Conservation (phyloP, 2,329 filamentous ascomycete species). For the Diaporthe helianthi region DNA sequence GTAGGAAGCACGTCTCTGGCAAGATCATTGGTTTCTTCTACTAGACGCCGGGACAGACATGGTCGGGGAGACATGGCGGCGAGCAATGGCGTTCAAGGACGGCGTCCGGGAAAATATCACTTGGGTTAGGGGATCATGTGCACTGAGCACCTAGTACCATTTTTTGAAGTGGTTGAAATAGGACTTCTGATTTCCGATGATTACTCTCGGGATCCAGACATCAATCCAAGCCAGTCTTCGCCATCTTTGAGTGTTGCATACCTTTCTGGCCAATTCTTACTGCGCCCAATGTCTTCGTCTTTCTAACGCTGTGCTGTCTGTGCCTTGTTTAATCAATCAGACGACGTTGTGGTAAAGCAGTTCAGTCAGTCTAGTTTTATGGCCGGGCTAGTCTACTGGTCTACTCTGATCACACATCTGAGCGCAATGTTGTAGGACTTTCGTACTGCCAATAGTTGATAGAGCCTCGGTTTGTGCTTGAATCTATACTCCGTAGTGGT, state of each 20-base stretch:
- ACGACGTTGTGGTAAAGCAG: no score
- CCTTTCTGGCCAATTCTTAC: no score
- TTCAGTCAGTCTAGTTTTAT: no score
- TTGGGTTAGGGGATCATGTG: constrained; percentile 22
- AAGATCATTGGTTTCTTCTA: constrained; percentile 99
- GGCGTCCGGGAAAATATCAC: constrained; percentile 29
- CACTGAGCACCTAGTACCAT: constrained; percentile 19
- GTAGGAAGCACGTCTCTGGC: constrained; percentile 98
- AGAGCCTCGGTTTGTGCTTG: background rate
- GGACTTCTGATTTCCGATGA: constrained; percentile 27
- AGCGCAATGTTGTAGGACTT: background rate
- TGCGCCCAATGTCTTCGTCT: background rate
- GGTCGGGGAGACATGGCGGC: constrained; percentile 34
- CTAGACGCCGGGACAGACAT: constrained; percentile 57
- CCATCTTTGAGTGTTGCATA: background rate
- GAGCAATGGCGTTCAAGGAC: constrained; percentile 38
- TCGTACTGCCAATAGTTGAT: no score
- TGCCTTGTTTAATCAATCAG: no score
- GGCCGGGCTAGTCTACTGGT: no score
- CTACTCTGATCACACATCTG: background rate
- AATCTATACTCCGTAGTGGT: constrained; percentile 1
- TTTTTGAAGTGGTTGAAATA: constrained; percentile 28
- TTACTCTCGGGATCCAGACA: constrained; percentile 14
- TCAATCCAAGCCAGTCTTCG: constrained; percentile 24
- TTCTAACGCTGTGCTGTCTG: no score